Base-by-base conservation (phyloP, 768 basidiomycete genomes). In the Mycena filopes region DNA sequence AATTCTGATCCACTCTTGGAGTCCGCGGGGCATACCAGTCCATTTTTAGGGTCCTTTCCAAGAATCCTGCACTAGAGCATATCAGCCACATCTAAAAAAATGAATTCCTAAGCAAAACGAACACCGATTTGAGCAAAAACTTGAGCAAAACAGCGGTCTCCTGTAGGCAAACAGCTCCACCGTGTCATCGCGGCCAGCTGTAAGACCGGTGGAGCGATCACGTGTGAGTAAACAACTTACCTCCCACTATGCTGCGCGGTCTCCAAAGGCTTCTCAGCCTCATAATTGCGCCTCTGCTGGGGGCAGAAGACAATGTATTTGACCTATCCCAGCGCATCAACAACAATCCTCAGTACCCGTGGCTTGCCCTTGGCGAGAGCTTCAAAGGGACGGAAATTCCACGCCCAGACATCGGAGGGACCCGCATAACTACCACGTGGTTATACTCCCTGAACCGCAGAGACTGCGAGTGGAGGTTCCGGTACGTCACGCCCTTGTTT, bases 71-170 rank as follows among this genome's bases (percentile, higher is more conserved):
- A 48, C 7, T 51, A 51, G 33, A 51, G 50, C 18, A 11, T 36
- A 51, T 51, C 36, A 29, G 50, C 50, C 3, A 36, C 50, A 29
- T 20, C 50, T 51, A 29, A 51, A 51, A 51, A 51, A 51, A 36
- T 26, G 25, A 48, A 33, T 51, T 36, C 8, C 31, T 51, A 31
- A 51, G 31, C 29, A 51, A 48, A 51, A 33, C 50, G 33, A 51
- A 51, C 28, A 26, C 20, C 48, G 28, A 50, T 29, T 51, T 36
- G 50, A 51, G 50, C 48, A 50, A 50, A 50, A 50, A 51, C 50
- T 51, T 51, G 50, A 48, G 47, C 12, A n/a, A 45, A 45, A 45
- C 18, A 3, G 2, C 16, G 21, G n/a, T 20, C 15, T 20, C 41
- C 16, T 42, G 15, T 42, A 20, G 21, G n/a, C 4, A 46, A 20